Conservation (phyloP, 1,284 basidiomycete genomes). For the Sporisorium scitamineum region DNA sequence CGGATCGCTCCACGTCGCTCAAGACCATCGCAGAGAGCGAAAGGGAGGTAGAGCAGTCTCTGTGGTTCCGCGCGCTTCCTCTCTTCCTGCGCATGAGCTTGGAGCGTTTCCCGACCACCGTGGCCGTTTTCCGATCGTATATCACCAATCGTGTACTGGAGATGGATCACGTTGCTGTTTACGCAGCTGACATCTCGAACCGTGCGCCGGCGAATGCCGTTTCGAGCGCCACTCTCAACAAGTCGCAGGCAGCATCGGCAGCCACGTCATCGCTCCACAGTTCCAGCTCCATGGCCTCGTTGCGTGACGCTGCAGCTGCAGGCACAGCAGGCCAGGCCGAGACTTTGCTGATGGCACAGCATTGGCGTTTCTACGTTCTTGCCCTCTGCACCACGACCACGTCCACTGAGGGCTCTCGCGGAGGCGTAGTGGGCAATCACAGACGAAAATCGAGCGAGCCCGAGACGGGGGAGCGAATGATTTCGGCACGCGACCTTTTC, state of each 20-base stretch:
- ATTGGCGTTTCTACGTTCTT: constrained; percentile 89
- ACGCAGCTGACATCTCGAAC: constrained; percentile 67
- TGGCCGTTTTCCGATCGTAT: constrained; percentile 69
- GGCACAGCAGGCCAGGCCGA: constrained; percentile 71
- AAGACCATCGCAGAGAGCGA: constrained; percentile 70
- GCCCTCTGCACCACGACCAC: constrained; percentile 79
- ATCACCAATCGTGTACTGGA: constrained; percentile 69
- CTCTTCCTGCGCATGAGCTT: constrained; percentile 68
- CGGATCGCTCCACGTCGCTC: constrained; percentile 43
- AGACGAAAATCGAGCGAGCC: constrained; percentile 78
- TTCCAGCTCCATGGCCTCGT: constrained; percentile 35
- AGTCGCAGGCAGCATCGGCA: constrained; percentile 36
- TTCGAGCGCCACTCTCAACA: constrained; percentile 32
- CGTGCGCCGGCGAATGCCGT: constrained; percentile 33
- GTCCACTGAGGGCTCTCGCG: constrained; percentile 59
- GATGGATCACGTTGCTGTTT: constrained; percentile 69
- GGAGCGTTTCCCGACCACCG: constrained; percentile 68
- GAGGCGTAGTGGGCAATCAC: constrained; percentile 78
- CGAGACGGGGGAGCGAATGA: constrained; percentile 75
- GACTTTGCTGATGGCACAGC: constrained; percentile 78
- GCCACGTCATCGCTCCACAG: constrained; percentile 31
- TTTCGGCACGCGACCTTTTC: constrained; percentile 81
- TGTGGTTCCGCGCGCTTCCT: constrained; percentile 71
- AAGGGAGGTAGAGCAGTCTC: constrained; percentile 68
- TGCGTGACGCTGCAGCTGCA: constrained; percentile 54